These are phyloP conservation scores for Cyamopsis tetragonoloba DNA, from an alignment of 306 rosid genomes.

Conservation along the genomic window DNA sequence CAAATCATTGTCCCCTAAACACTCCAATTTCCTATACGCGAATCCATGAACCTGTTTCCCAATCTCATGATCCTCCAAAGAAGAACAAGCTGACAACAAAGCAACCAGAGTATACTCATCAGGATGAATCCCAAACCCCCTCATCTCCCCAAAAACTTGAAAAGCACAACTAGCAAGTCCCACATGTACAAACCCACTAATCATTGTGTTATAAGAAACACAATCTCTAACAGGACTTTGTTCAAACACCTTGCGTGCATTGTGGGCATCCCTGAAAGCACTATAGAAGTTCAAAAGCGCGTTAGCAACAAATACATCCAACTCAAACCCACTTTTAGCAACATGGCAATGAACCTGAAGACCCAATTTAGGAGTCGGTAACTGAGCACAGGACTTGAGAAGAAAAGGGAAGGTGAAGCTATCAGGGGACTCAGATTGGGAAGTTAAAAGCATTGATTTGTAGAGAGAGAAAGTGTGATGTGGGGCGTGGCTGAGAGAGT, in stretches of 20 bases:
- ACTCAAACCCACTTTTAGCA: slow-evolving; percentile 21
- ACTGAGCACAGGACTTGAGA: slow-evolving; percentile 34
- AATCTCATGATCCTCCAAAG: slow-evolving; percentile 11
- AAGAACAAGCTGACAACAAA: slow-evolving; percentile 37
- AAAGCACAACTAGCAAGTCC: slow-evolving; percentile 20
- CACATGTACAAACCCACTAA: slow-evolving; percentile 34
- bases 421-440: slow-evolving; percentile 24
- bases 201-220: slow-evolving; percentile 41
- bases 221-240: slow-evolving; percentile 33
- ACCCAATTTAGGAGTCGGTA: slow-evolving; percentile 2
- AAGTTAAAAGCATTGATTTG: slow-evolving; percentile 31
- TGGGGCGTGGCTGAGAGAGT: slow-evolving; percentile 22
- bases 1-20: slow-evolving; percentile 7
- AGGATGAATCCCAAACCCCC: slow-evolving; percentile 1
- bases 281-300: slow-evolving; percentile 24
- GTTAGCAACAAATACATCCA: slow-evolving; percentile 27
- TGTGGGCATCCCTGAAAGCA: not conserved
- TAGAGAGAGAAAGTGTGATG: slow-evolving; percentile 27
- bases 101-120: slow-evolving; percentile 44
- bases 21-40: slow-evolving; percentile 23
- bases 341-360: slow-evolving; percentile 38
- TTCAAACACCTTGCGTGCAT: slow-evolving; percentile 33
- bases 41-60: slow-evolving; percentile 47
- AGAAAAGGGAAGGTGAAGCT: slow-evolving; percentile 37
- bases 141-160: slow-evolving; percentile 30